A percentile compares a stretch with the other conserved stretches of the same genome.
phyloP scores from a whole-genome alignment of 208 protist species.

The Leishmania amazonensis region DNA sequence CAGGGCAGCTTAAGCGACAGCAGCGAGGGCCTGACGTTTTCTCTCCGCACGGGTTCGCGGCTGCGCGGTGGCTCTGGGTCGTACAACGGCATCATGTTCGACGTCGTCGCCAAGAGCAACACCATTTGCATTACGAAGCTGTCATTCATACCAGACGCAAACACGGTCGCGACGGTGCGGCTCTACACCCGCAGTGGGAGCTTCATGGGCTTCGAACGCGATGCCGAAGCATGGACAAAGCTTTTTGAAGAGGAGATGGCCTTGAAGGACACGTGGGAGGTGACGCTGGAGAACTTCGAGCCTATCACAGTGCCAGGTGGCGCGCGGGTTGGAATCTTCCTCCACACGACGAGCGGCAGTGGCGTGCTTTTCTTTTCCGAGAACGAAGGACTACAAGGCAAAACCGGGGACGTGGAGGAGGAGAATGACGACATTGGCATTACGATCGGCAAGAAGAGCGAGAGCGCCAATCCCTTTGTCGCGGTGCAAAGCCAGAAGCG shows the following conservation, averaged over 20 bases:
- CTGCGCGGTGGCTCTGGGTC: constrained; percentile 68
- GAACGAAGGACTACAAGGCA: constrained; percentile 68
- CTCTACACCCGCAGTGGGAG: constrained; percentile 74
- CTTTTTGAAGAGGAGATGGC: constrained; percentile 57
- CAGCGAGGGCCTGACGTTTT: constrained; percentile 53
- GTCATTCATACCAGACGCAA: constrained; percentile 83
- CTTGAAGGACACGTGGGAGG: constrained; percentile 59
- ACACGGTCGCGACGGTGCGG: constrained; percentile 53
- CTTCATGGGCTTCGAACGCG: constrained; percentile 75
- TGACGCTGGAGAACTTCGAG: constrained; percentile 62
- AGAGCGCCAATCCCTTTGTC: constrained; percentile 68
- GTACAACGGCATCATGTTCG: constrained; percentile 93
- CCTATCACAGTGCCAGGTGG: constrained; percentile 73
- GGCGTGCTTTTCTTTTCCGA: constrained; percentile 87
- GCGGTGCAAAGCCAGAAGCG: constrained; percentile 78
- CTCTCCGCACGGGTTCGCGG: constrained; percentile 56
- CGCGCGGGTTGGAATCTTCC: constrained; percentile 66
- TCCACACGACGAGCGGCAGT: constrained; percentile 85
- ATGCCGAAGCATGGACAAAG: constrained; percentile 53
- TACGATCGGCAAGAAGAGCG: constrained; percentile 85
- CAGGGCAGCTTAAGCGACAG: constrained; percentile 41
- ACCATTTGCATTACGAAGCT: constrained; percentile 72
- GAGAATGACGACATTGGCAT: constrained; percentile 89
- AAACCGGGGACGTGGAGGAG: constrained; percentile 73
- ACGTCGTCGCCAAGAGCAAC: constrained; percentile 78